A percentile compares a stretch with the other conserved stretches of the same genome.
Evolutionary conservation across 495 filamentous ascomycete species (phyloP).

Genomic region (Tetracladium setigerum): DNA sequence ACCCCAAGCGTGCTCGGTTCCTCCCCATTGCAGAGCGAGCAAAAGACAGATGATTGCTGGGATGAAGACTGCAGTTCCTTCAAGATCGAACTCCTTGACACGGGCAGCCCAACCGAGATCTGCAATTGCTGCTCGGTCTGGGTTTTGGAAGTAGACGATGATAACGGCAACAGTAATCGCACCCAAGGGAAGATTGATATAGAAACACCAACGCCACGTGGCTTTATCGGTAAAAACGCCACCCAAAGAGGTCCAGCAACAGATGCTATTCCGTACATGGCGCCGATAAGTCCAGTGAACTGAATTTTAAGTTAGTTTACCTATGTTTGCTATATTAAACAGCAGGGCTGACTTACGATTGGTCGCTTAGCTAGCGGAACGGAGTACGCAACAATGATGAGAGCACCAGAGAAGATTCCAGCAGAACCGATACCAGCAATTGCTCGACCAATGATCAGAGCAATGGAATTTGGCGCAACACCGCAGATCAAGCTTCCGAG

Average conservation of each 20-base stretch:
- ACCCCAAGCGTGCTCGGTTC: conserved; percentile 60
- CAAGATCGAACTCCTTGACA: conserved; percentile 33
- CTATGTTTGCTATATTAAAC: conserved; percentile 27
- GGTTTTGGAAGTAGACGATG: conserved; percentile 40
- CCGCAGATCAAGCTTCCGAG: conserved; percentile 81
- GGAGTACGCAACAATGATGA: conserved; percentile 70
- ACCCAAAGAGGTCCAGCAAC: conserved; percentile 64
- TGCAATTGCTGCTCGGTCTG: conserved; percentile 38
- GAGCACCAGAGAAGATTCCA: conserved; percentile 74
- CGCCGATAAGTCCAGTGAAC: conserved; percentile 52
- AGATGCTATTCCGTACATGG: conserved; percentile 52
- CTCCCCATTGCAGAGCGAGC: conserved; percentile 87
- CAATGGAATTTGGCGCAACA: conserved; percentile 62
- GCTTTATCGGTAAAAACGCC: conserved; percentile 48
- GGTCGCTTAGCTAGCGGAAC: conserved; percentile 68
- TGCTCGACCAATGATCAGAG: conserved; percentile 78
- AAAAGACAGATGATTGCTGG: conserved; percentile 63
- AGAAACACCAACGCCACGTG: conserved; percentile 17
- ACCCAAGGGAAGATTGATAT: conserved; percentile 51
- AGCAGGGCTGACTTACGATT: conserved; percentile 30
- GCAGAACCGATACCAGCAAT: conserved; percentile 79
- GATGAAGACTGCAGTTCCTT: conserved; percentile 35
- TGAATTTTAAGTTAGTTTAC: conserved; percentile 16
- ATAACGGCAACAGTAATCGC: conserved; percentile 36
- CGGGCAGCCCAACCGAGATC: conserved; percentile 15